Evolutionary conservation across 768 basidiomycete species (phyloP).

Genomic region (Hemileccinum impolitum): DNA sequence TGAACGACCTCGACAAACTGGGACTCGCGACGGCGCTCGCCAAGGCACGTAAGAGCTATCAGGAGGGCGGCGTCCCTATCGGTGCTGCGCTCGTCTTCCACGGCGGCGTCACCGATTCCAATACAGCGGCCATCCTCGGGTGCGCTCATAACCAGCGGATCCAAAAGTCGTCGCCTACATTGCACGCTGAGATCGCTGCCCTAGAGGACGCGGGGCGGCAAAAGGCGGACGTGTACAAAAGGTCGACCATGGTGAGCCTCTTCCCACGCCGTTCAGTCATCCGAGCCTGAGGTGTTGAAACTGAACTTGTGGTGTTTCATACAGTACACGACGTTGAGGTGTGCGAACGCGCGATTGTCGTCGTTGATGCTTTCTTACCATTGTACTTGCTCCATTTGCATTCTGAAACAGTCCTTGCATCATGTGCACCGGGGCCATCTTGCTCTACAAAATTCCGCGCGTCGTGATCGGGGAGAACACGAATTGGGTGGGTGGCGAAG

Average conservation of each 20-base stretch:
- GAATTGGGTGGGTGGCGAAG: constrained; percentile 53
- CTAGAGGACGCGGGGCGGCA: constrained; percentile 53
- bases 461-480: constrained; percentile 64
- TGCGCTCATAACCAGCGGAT: constrained; percentile 44
- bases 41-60: constrained; percentile 45
- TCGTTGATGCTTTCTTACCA: neutral
- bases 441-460: constrained; percentile 62
- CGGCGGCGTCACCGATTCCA: constrained; percentile 11
- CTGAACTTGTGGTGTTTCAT: neutral
- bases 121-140: constrained; percentile 33
- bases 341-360: constrained; percentile 14
- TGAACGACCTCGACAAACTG: constrained; percentile 24
- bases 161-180: constrained; percentile 40
- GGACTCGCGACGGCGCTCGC: constrained; percentile 33
- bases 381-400: neutral
- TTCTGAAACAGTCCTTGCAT: constrained; percentile 48
- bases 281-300: too few relatives aligned
- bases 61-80: constrained; percentile 62
- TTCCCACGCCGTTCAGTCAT: too few relatives aligned
- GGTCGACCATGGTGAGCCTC: constrained; percentile 45
- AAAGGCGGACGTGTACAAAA: constrained; percentile 42
- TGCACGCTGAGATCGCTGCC: constrained; percentile 49
- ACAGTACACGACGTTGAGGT: constrained; percentile 41
- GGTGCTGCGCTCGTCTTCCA: constrained; percentile 47
- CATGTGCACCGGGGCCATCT: constrained; percentile 63